These are phyloP conservation scores for Ogataea salicorniae DNA, from an alignment of 805 yeast species.

Conservation along the genomic window DNA sequence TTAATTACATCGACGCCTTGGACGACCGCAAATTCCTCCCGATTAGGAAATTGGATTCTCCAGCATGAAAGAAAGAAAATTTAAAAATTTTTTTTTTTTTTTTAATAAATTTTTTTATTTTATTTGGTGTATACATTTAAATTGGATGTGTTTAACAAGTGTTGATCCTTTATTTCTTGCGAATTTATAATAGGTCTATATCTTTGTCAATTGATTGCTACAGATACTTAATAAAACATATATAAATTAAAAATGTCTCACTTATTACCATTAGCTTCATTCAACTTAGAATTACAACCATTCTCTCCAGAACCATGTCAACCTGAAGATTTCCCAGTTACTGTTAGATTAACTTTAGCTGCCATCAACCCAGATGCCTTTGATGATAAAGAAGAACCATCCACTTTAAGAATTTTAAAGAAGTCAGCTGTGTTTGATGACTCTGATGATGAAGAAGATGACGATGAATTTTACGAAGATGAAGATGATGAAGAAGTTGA, in stretches of 20 bases:
- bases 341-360: conserved; percentile 89
- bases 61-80: neutral
- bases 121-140: too few relatives aligned
- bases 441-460: conserved; percentile 42
- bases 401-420: conserved; percentile 86
- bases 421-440: conserved; percentile 41
- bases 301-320: conserved; percentile 84
- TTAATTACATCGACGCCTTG: neutral
- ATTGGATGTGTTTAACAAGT: neutral
- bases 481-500: conserved; percentile 38
- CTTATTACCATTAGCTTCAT: conserved; percentile 80
- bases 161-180: neutral
- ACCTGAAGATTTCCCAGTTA: conserved; percentile 79
- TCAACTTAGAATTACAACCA: conserved; percentile 80
- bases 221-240: neutral
- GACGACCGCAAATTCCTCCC: too few relatives aligned
- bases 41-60: neutral
- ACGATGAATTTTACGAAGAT: conserved; percentile 40
- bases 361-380: conserved; percentile 88
- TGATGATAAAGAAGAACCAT: conserved; percentile 77
- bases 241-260: conserved; percentile 46
- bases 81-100: neutral
- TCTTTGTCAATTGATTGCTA: neutral
- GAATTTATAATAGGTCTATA: neutral
- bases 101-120: neutral